These are phyloP conservation scores for Candida michaelii DNA, from an alignment of 805 yeast genomes.

Conservation along the genomic window DNA sequence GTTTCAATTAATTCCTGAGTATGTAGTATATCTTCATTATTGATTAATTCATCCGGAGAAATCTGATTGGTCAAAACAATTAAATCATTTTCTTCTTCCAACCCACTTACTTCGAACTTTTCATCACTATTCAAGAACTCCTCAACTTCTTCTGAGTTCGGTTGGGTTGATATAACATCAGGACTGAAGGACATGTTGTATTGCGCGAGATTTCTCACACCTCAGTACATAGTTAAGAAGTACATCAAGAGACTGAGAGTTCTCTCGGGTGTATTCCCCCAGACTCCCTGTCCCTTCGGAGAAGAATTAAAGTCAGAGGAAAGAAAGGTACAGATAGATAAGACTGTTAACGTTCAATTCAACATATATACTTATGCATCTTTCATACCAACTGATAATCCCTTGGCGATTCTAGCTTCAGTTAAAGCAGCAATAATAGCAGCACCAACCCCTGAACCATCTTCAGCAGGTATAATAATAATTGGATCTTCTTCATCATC, in stretches of 20 bases:
- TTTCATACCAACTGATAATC: slow-evolving; percentile 60
- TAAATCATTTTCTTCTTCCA: slow-evolving; percentile 21
- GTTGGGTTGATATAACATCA: not conserved
- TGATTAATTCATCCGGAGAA: slow-evolving; percentile 33
- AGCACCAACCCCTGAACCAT: slow-evolving; percentile 98
- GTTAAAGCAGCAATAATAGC: slow-evolving; percentile 97
- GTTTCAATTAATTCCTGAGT: slow-evolving; percentile 22
- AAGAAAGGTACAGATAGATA: too few relatives aligned
- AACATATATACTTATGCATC: slow-evolving; percentile 3
- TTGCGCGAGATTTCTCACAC: too few relatives aligned
- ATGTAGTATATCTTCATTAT: slow-evolving; percentile 25
- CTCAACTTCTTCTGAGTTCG: not conserved
- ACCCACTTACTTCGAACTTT: slow-evolving; percentile 10
- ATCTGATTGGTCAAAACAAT: slow-evolving; percentile 24
- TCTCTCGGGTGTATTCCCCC: too few relatives aligned
- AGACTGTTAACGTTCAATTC: too few relatives aligned
- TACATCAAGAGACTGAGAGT: too few relatives aligned
- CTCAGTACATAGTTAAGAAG: too few relatives aligned
- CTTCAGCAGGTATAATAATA: slow-evolving; percentile 87
- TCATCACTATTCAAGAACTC: slow-evolving; percentile 1
- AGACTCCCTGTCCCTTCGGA: too few relatives aligned
- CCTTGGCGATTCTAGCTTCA: slow-evolving; percentile 69
- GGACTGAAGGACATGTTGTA: slow-evolving; percentile 11
- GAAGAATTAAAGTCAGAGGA: too few relatives aligned
- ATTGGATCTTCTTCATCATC: slow-evolving; percentile 69